Percentiles rank a stretch among this genome's conserved stretches.
phyloP scores from a whole-genome alignment of 305 asterid genomes.

The Fraxinus ornus region DNA sequence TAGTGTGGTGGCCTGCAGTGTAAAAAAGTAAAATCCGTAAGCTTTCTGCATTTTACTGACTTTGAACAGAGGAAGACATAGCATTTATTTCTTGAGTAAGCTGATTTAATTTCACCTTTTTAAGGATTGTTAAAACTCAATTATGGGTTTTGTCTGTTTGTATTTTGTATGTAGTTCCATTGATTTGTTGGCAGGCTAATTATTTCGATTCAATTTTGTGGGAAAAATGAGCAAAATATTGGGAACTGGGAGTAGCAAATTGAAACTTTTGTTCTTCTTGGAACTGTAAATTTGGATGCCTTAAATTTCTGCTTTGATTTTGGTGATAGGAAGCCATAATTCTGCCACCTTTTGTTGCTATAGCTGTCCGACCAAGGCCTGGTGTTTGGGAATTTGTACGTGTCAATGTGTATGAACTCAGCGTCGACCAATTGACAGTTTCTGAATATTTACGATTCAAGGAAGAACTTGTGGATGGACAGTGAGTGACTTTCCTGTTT shows the following conservation, averaged over 20 bases:
- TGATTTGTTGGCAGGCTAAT: neutral
- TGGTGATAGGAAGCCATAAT: conserved; percentile 84
- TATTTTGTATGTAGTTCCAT: neutral
- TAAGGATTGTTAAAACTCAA: neutral
- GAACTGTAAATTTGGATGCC: conserved; percentile 1
- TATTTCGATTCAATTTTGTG: neutral
- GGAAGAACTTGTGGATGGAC: conserved; percentile 88
- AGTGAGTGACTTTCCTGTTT: conserved; percentile 48
- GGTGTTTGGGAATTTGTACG: conserved; percentile 99
- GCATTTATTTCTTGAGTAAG: neutral
- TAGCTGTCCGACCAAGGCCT: conserved; percentile 96
- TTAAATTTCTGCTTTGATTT: neutral
- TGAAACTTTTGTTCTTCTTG: neutral
- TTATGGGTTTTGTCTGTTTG: neutral
- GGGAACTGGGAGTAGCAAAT: neutral
- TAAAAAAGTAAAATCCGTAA: too few species aligned
- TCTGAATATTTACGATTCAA: conserved; percentile 84
- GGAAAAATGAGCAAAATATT: neutral
- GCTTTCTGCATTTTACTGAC: neutral
- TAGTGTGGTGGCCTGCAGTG: neutral
- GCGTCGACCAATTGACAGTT: conserved; percentile 81
- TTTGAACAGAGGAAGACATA: neutral
- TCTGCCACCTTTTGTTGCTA: conserved; percentile 91
- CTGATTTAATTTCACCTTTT: neutral
- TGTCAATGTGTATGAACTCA: conserved; percentile 75